A percentile compares a stretch with the other conserved stretches of the same genome.
These are phyloP conservation scores for Fraxinus floribunda DNA, from an alignment of 305 asterid species.

Conservation along the genomic window DNA sequence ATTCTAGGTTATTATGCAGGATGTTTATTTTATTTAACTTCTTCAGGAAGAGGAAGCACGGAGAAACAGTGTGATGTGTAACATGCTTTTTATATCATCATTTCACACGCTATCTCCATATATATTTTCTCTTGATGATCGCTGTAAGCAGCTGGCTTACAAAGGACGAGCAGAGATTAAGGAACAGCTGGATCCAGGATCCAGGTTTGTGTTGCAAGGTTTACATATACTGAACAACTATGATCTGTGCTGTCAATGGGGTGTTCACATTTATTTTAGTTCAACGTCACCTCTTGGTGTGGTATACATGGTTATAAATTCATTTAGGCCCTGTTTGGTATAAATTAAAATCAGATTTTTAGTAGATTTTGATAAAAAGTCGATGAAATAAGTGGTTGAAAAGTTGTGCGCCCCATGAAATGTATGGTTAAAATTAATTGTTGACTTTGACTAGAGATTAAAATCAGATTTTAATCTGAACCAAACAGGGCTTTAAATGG, in stretches of 20 bases:
- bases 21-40: slow-evolving; percentile 17
- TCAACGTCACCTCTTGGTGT: slow-evolving; percentile 12
- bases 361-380: too few species aligned
- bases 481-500: too few species aligned
- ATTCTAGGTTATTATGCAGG: slow-evolving; percentile 15
- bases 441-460: too few species aligned
- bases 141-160: slow-evolving; percentile 68
- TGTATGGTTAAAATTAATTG: too few species aligned
- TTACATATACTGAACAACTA: slow-evolving; percentile 2
- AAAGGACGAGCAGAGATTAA: slow-evolving; percentile 51
- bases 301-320: neutral
- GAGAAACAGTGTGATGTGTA: slow-evolving; percentile 85
- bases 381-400: too few species aligned
- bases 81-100: slow-evolving; percentile 81
- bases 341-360: too few species aligned
- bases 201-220: slow-evolving; percentile 64
- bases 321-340: neutral
- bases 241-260: neutral
- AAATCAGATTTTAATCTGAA: too few species aligned
- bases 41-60: slow-evolving; percentile 88
- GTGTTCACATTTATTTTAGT: neutral
- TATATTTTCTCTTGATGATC: slow-evolving; percentile 81
- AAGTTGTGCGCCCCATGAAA: too few species aligned
- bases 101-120: slow-evolving; percentile 87
- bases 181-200: slow-evolving; percentile 77